Evolutionary conservation across 257 asterid genomes (phyloP), one percentile per base, ranked within the genome.

Genomic region (Nicotiana noctiflora): DNA sequence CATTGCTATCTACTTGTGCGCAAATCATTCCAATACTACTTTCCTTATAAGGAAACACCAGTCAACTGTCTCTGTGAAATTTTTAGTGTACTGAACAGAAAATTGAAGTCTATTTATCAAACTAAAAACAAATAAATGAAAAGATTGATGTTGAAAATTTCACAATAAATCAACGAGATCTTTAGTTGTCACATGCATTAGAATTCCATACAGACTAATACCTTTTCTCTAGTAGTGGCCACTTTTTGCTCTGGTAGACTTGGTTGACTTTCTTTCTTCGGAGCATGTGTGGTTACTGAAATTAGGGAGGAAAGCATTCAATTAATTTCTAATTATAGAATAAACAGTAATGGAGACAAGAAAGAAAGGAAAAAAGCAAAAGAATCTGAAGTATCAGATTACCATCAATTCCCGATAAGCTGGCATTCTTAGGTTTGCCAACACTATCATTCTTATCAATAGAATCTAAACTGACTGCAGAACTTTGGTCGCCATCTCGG

Each of bases 261-360:
- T 74, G 40, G 84, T 65, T 83, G 89, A 81, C 77, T 68, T 82
- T 79, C 84, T 66, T 84, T 88, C 74, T 80, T 60, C n/a, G 27
- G 32, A 77, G 80, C 86, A 80, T 76, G 81, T 79, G 78, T 81
- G 85, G 90, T 87, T 80, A 82, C 97, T 95, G 93, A 85, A 91
- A 86, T 83, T 55, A 76, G 79, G 40, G 17, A 7, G 79, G 37
- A 49, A 74, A n/a, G 15, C 2, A 14, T 13, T 7, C 40, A 82
- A 60, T 65, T 60, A 23, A 49, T 49, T 21, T 74, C 61, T 23
- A 25, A 19, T 78, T 78, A 56, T 40, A 67, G 40, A 64, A 51
- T 32, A 29, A 61, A 9, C 12, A 37, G 76, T 19, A 81, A 61
- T 2, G 65, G 3, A 8, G 25, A 6, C 46, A 31, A 25, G 17